Conservation (phyloP, 2,329 filamentous ascomycete genomes). For the Ophiostoma australiae region DNA sequence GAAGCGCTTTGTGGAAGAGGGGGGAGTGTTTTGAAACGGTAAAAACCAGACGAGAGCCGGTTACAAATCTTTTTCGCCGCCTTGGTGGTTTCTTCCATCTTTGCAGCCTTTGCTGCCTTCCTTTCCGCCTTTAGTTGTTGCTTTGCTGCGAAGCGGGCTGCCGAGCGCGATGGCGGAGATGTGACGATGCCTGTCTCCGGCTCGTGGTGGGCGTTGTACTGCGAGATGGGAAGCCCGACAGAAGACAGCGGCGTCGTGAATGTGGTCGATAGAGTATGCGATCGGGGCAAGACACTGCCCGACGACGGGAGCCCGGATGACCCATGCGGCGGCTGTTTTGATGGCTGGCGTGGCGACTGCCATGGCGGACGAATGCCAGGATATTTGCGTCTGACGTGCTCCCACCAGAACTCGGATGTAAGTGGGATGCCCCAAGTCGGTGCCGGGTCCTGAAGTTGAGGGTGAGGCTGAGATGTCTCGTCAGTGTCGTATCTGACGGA, state of each 20-base stretch:
- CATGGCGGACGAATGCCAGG: not conserved
- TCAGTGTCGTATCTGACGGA: not conserved
- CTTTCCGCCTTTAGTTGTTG: not conserved
- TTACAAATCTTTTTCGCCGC: not conserved
- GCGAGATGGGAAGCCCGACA: not conserved
- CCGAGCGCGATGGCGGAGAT: not conserved
- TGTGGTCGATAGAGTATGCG: not conserved
- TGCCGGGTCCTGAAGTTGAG: slow-evolving; percentile 20
- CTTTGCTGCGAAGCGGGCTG: not conserved
- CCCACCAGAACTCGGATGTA: not conserved
- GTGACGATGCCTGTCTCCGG: not conserved
- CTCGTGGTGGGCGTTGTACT: not conserved
- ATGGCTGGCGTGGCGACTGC: not conserved
- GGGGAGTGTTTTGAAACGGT: not conserved
- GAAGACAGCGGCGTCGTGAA: not conserved
- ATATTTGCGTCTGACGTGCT: slow-evolving; percentile 1
- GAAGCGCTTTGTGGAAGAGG: not conserved
- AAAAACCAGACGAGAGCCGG: not conserved
- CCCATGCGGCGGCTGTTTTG: not conserved
- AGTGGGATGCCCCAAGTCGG: not conserved
- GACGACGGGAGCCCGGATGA: not conserved
- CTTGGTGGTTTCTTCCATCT: not conserved
- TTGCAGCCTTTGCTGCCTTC: not conserved
- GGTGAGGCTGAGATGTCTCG: slow-evolving; percentile 19
- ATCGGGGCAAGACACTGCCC: not conserved